Evolutionary conservation across 805 yeast species (phyloP).

Genomic region (Starmerella asiatica): DNA sequence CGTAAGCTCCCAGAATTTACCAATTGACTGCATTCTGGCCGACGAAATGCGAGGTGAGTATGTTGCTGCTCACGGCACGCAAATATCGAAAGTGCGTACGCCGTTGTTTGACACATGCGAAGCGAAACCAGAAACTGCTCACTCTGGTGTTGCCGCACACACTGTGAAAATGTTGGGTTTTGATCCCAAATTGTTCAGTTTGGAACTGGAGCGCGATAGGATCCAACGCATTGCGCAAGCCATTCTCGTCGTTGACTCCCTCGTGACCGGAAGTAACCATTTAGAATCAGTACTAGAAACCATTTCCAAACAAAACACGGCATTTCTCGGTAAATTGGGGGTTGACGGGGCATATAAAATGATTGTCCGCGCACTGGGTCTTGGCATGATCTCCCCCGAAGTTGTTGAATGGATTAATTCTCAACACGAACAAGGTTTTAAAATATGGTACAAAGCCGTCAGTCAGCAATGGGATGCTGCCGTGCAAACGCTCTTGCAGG

Average conservation of each 20-base stretch:
- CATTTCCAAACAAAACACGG: not conserved
- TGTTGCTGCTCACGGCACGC: conserved; percentile 7
- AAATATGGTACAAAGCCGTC: conserved; percentile 17
- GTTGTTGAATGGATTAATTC: conserved; percentile 16
- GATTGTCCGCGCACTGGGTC: not conserved
- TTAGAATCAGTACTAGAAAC: not conserved
- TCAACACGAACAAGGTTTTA: conserved; percentile 22
- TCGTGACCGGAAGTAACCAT: not conserved
- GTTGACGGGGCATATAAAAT: not conserved
- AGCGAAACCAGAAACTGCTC: too few species aligned
- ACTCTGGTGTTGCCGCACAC: not conserved
- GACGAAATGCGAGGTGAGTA: conserved; percentile 4
- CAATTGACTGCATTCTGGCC: conserved; percentile 4
- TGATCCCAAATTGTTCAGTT: not conserved
- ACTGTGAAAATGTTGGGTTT: not conserved
- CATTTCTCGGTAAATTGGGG: not conserved
- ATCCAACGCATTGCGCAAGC: not conserved
- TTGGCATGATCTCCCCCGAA: not conserved
- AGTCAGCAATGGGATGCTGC: conserved; percentile 6
- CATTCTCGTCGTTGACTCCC: not conserved
- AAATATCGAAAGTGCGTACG: not conserved
- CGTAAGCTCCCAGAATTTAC: not conserved
- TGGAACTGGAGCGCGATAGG: not conserved
- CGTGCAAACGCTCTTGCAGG: conserved; percentile 1
- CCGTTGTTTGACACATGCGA: too few species aligned